Base-by-base conservation (phyloP, 106 monocot genomes). In the Dendrobium nobile region DNA sequence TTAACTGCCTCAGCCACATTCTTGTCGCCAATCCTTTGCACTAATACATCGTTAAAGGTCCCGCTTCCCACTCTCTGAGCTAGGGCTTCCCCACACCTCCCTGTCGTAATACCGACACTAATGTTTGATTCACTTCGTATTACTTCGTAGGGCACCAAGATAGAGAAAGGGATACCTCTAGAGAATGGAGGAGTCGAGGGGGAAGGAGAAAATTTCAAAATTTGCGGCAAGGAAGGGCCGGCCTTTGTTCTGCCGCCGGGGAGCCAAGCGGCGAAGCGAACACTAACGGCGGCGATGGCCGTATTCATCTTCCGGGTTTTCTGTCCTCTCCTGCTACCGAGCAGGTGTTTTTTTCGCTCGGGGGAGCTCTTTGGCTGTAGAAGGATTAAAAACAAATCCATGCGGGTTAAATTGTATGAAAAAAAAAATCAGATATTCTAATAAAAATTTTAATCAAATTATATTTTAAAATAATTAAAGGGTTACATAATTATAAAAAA, bases 1-100 rank as follows among this genome's bases (percentile, higher is more conserved):
- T 87, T 91, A 26, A 91, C 87, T 58, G 84, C 83, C 67, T 87
- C 91, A 2, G 81, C 86, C 28, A 85, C 80, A 59, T 82, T 86
- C 47, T 78, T 88, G 74, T 94, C 89, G 16, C n/a, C 72, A 31
- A 82, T 58, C 47, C 86, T 84, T 77, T 80, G 70, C 22, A 85
- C 37, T 65, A 67, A 54, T 41, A 74, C 78, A 15, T 75, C 74
- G 51, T 13, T 51, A 15, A 51, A 15, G 51, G 13, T 51, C 13
- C 51, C 51, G 51, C 51, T 51, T 51, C 10, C 51, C 10, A 15
- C 20, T 44, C 43, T 81, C 41, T 26, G 54, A 28, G 56, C 80
- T 11, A 45, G 42, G 10, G 78, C 72, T 15, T 83, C 73, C 48
- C 47, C 19, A 78, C 83, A 83, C 11, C 77, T 45, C 47, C 83